Evolutionary conservation across 495 filamentous ascomycete species (phyloP).

Genomic region (Talaromyces stipitatus): DNA sequence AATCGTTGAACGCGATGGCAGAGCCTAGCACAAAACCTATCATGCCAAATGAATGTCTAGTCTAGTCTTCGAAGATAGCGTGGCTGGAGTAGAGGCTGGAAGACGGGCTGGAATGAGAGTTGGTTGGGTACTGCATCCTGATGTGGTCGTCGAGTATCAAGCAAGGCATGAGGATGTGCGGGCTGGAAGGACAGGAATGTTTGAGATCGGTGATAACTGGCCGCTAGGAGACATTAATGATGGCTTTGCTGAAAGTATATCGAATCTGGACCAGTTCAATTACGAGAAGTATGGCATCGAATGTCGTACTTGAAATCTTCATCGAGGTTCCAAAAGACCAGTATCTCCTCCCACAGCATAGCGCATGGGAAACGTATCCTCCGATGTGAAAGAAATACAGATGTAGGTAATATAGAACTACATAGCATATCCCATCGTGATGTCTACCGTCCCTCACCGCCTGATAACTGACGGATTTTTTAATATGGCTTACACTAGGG

Average conservation of each 20-base stretch:
- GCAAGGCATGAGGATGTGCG: slow-evolving; percentile 22
- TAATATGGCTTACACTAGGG: no score
- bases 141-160: slow-evolving; percentile 18
- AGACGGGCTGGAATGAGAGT: slow-evolving; percentile 39
- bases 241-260: slow-evolving; percentile 26
- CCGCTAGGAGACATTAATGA: slow-evolving; percentile 23
- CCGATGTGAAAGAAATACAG: no score
- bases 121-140: slow-evolving; percentile 33
- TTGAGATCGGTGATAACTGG: slow-evolving; percentile 14
- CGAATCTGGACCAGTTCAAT: slow-evolving; percentile 22
- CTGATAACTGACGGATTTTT: no score
- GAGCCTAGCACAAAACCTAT: slow-evolving; percentile 10
- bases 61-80: slow-evolving; percentile 38
- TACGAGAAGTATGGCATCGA: slow-evolving; percentile 21
- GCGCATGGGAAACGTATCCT: no score
- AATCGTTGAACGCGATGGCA: slow-evolving; percentile 19
- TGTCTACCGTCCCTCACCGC: no score
- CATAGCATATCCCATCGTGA: no score
- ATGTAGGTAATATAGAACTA: no score
- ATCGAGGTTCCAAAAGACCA: no score
- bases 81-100: slow-evolving; percentile 34
- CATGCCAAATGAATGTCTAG: slow-evolving; percentile 25
- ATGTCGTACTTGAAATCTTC: neutral
- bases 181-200: slow-evolving; percentile 18
- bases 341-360: no score